Conservation (phyloP, 768 basidiomycete genomes). For the Suillus discolor region DNA sequence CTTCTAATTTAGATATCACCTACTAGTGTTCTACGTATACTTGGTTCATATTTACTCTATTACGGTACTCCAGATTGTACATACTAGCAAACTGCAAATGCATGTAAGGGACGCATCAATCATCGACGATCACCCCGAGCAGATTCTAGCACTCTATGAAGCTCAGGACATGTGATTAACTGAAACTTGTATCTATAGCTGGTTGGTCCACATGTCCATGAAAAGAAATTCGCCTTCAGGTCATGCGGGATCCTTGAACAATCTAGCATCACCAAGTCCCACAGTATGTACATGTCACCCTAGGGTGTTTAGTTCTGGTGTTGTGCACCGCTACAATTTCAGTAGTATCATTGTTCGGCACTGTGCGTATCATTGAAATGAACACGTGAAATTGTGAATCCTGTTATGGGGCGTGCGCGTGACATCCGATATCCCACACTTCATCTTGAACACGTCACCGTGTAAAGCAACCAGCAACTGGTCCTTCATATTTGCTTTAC, state of each 20-base stretch:
- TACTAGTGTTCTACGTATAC: background rate
- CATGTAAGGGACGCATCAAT: no score
- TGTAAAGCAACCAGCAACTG: slow-evolving; percentile 4
- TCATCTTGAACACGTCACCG: slow-evolving; percentile 35
- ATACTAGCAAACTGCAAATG: background rate
- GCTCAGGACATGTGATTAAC: no score
- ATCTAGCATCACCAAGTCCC: no score
- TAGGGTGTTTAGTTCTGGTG: background rate
- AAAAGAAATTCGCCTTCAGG: no score
- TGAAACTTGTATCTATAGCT: no score
- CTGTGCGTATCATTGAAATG: background rate
- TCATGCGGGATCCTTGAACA: no score
- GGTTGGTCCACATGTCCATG: no score
- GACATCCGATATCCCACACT: slow-evolving; percentile 17
- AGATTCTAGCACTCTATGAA: no score
- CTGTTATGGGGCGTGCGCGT: background rate
- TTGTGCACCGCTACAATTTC: background rate
- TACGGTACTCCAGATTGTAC: background rate
- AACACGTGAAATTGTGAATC: background rate
- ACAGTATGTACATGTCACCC: no score
- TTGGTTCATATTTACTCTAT: background rate
- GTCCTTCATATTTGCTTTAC: no score
- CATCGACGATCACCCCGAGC: no score
- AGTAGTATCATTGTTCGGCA: background rate
- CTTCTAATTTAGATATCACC: background rate